phyloP scores from a whole-genome alignment of 306 rosid genomes.

The Begonia peltatifolia region DNA sequence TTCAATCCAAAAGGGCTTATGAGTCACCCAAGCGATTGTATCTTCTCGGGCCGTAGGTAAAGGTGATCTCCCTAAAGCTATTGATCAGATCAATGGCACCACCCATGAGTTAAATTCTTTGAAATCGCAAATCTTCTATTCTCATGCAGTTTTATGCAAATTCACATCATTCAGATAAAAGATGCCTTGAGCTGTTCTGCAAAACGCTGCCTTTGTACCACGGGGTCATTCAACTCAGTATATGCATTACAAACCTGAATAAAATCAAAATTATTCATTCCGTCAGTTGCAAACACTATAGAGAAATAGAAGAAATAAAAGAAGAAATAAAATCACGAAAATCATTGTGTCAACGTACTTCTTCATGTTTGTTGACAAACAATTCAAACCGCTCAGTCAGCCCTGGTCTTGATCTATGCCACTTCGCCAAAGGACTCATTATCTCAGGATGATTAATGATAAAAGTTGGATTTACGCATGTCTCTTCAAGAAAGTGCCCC shows the following conservation, averaged over 20 bases:
- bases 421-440: conserved; percentile 94
- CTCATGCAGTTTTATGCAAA: too few species aligned
- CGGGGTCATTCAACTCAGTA: conserved; percentile 92
- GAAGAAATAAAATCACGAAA: not conserved
- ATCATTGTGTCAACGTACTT: conserved; percentile 26
- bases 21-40: not conserved
- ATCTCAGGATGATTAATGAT: conserved; percentile 86
- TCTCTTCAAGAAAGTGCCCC: conserved; percentile 87
- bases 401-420: conserved; percentile 77
- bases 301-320: not conserved
- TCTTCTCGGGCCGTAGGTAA: too few species aligned
- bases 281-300: conserved; percentile 2
- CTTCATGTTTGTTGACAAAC: conserved; percentile 79
- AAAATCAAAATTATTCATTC: conserved; percentile 5
- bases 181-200: conserved; percentile 88
- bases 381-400: conserved; percentile 87
- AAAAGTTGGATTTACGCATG: conserved; percentile 68
- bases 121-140: too few species aligned
- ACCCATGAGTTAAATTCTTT: too few species aligned
- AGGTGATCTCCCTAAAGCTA: too few species aligned
- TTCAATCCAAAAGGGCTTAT: not conserved
- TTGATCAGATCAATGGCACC: too few species aligned
- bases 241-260: conserved; percentile 75
- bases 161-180: too few species aligned
- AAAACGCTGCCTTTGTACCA: conserved; percentile 78